Conservation (phyloP, 129 eudicot species). For the Arctium lappa region DNA sequence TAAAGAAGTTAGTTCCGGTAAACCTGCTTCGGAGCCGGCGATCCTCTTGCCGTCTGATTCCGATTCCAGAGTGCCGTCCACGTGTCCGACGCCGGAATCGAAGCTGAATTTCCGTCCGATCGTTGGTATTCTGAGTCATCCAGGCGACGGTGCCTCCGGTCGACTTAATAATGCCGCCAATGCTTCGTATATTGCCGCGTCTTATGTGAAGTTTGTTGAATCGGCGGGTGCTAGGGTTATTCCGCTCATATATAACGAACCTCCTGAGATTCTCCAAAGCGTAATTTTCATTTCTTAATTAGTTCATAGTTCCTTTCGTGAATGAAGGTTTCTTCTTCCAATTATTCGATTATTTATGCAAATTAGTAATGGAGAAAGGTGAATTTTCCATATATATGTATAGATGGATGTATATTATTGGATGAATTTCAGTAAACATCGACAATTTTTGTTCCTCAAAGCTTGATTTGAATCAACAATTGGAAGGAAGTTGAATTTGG, state of each 20-base stretch:
- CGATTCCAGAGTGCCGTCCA: neutral
- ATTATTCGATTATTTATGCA: neutral
- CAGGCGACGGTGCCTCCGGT: conserved; percentile 90
- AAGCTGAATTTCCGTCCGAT: conserved; percentile 71
- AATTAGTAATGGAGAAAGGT: neutral
- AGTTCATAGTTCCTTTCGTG: neutral
- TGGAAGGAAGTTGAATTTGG: neutral
- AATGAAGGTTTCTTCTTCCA: neutral
- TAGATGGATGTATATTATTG: too few species aligned
- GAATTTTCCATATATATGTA: too few species aligned
- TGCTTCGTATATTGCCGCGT: conserved; percentile 78
- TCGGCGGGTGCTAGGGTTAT: conserved; percentile 91
- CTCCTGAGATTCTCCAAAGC: conserved; percentile 39
- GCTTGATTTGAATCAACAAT: neutral
- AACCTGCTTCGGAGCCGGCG: conserved; percentile 22
- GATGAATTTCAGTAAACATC: too few species aligned
- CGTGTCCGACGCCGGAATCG: conserved; percentile 52
- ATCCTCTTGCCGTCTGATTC: conserved; percentile 29
- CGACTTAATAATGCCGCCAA: conserved; percentile 47
- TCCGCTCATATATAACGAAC: conserved; percentile 73
- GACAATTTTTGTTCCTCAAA: neutral
- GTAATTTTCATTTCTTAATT: conserved; percentile 24
- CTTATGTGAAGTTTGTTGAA: conserved; percentile 86
- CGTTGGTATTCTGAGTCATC: conserved; percentile 77
- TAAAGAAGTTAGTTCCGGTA: conserved; percentile 31